These are phyloP conservation scores for Fusarium equiseti DNA, from an alignment of 2,329 filamentous ascomycete genomes.

Conservation along the genomic window DNA sequence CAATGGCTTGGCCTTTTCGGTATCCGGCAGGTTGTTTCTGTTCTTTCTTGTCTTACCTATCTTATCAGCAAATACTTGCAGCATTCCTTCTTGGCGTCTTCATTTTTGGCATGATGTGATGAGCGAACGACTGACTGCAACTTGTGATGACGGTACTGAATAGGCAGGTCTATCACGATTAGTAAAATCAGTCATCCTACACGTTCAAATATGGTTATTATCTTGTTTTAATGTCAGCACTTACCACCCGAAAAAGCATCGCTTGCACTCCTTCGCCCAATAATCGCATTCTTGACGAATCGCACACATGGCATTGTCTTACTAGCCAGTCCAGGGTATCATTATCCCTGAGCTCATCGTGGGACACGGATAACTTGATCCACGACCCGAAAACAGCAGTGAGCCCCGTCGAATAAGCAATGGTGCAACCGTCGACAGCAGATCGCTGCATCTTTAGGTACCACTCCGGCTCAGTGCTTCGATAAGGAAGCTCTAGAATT, in stretches of 20 bases:
- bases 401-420: slow-evolving; percentile 4
- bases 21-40: not conserved
- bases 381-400: not conserved
- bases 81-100: not conserved
- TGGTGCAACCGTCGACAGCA: slow-evolving; percentile 5
- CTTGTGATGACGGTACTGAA: not conserved
- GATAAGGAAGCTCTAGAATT: slow-evolving; percentile 20
- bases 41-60: not conserved
- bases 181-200: not conserved
- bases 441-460: not conserved
- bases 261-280: not conserved
- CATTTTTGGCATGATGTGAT: not conserved
- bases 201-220: not conserved
- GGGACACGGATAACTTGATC: not conserved
- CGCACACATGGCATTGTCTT: not conserved
- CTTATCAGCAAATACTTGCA: not conserved
- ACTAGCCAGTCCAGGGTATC: slow-evolving; percentile 1
- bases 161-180: slow-evolving; percentile 22
- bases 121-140: not conserved
- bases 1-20: slow-evolving; percentile 8
- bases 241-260: not conserved
- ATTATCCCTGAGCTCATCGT: not conserved
- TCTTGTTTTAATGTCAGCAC: slow-evolving; percentile 4
- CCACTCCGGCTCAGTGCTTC: not conserved
- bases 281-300: not conserved